Percentiles rank a stretch among this genome's conserved stretches.
These are phyloP conservation scores for Priceomyces castillae DNA, from an alignment of 805 yeast species.

Conservation along the genomic window DNA sequence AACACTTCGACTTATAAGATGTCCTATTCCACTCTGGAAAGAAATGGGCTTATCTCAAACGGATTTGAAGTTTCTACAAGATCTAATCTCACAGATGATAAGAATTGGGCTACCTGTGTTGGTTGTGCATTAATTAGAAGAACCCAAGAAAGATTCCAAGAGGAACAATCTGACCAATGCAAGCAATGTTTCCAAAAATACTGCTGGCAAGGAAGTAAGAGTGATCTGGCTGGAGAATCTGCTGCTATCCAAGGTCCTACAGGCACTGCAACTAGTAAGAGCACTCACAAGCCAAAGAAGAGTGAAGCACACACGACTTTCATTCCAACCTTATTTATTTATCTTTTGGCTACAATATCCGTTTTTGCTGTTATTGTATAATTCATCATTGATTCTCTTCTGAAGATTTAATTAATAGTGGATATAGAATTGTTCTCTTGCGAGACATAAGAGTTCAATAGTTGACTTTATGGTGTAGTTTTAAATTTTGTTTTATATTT, in stretches of 20 bases:
- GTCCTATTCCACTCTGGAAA: slow-evolving; percentile 57
- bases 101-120: slow-evolving; percentile 69
- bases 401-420: no score
- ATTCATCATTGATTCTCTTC: no score
- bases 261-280: not conserved
- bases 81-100: slow-evolving; percentile 62
- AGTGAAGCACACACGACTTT: not conserved
- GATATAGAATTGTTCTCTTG: no score
- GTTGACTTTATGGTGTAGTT: no score
- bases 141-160: slow-evolving; percentile 64
- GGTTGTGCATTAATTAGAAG: slow-evolving; percentile 83
- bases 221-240: slow-evolving; percentile 9
- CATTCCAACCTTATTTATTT: not conserved
- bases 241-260: slow-evolving; percentile 2
- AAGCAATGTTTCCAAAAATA: slow-evolving; percentile 63
- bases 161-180: slow-evolving; percentile 65
- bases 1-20: slow-evolving; percentile 73
- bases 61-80: slow-evolving; percentile 73
- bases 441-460: no score
- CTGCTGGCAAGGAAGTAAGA: slow-evolving; percentile 64
- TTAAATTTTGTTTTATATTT: no score
- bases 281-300: slow-evolving; percentile 1
- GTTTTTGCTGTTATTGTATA: not conserved
- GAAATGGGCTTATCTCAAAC: slow-evolving; percentile 59
- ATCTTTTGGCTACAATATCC: not conserved